phyloP scores from a whole-genome alignment of 2,329 filamentous ascomycete species.

The Teratosphaeriaceae sp. region DNA sequence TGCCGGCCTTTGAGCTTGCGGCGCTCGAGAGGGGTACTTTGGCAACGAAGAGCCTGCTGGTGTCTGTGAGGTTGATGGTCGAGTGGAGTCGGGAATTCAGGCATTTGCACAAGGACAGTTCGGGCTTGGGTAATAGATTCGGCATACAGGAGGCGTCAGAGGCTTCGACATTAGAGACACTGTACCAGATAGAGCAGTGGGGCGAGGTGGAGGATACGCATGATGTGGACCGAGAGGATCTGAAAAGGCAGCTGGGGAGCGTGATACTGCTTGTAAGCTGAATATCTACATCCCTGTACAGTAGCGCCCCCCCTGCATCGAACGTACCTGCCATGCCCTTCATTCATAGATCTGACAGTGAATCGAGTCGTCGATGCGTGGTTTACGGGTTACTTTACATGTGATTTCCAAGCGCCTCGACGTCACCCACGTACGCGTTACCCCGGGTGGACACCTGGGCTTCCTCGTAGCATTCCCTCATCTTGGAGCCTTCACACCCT shows the following conservation, averaged over 20 bases:
- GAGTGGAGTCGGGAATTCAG: constrained; percentile 79
- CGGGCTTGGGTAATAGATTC: constrained; percentile 43
- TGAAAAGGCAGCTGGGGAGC: constrained; percentile 81
- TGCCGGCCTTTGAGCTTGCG: constrained; percentile 75
- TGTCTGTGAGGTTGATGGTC: constrained; percentile 67
- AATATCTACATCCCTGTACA: neutral
- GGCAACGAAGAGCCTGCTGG: constrained; percentile 78
- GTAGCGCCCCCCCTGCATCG: too few relatives aligned
- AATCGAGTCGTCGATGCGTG: too few relatives aligned
- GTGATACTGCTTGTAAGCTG: constrained; percentile 65
- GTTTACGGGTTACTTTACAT: too few relatives aligned
- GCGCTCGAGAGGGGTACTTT: constrained; percentile 77
- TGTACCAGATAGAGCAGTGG: constrained; percentile 87
- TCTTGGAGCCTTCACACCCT: too few relatives aligned
- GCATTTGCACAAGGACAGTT: constrained; percentile 34
- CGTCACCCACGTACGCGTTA: too few relatives aligned
- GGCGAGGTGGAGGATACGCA: constrained; percentile 98
- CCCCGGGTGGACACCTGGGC: too few relatives aligned
- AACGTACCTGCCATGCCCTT: too few relatives aligned
- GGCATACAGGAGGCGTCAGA: constrained; percentile 76
- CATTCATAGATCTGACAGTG: too few relatives aligned
- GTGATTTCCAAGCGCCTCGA: too few relatives aligned
- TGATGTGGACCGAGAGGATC: constrained; percentile 88
- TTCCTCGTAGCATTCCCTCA: too few relatives aligned
- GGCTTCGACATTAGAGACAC: constrained; percentile 74